Base-by-base conservation (phyloP, 106 monocot species). In the Dioscorea zingiberensis region DNA sequence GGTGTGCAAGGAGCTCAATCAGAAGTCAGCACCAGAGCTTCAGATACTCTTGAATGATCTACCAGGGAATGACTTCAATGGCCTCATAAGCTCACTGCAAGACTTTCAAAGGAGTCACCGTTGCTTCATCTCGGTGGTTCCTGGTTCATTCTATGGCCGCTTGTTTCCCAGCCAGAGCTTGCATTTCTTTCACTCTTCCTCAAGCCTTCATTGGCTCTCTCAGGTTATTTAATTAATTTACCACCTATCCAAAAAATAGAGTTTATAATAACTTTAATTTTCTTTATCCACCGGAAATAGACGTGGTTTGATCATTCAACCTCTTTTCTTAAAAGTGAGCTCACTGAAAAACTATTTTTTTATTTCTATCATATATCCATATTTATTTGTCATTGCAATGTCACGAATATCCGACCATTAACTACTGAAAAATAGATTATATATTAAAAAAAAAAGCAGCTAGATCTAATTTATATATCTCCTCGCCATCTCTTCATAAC, bases 81-180 rank as follows among this genome's bases (percentile, higher is more conserved):
- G 27, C 15, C 16, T 30, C 29, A 27, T 60, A 14, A 27, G 17
- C 13, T 28, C 14, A 13, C 24, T 60, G 13, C 15, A 25, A 27
- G 30, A 27, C 27, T 60, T 30, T 27, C n/a, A 60, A 27, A n/a
- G 28, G 27, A 15, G 27, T 3, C 60, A 2, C 26, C 19, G 22
- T 4, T 56, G 24, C 22, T 60, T 60, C 2, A 60, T 78, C n/a
- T 47, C 58, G 7, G 72, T 24, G 16, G 65, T 73, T 13, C 68
- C 78, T 3, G 73, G 78, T 13, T 73, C 73, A 13, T 79, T 73
- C 48, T 73, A 73, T 11, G 63, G 73, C 2, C 30, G 78, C 17
- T 38, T 79, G 44, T 73, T 79, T 44, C 62, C 71, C 7, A 45
- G 26, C 18, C 46, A 51, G 46, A 79, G 73, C 28, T 32, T 79